Conservation (phyloP, 1,284 basidiomycete genomes). For the Exobasidium rhododendri region DNA sequence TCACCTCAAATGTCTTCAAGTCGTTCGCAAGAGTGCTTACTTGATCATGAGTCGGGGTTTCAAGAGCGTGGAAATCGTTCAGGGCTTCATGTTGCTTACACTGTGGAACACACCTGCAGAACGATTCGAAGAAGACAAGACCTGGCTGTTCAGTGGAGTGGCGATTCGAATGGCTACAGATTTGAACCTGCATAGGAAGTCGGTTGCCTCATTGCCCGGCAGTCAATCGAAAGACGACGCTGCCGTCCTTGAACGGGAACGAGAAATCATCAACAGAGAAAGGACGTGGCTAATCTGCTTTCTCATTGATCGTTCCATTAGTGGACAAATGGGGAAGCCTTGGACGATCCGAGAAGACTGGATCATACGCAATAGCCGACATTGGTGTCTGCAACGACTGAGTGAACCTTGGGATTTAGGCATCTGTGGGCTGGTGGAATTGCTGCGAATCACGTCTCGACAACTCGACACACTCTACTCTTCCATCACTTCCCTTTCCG, state of each 20-base stretch:
- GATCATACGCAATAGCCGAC: slow-evolving; percentile 71
- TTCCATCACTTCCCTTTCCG: slow-evolving; percentile 73
- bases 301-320: slow-evolving; percentile 73
- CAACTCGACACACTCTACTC: slow-evolving; percentile 87
- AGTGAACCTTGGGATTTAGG: slow-evolving; percentile 50
- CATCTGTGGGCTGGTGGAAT: slow-evolving; percentile 39
- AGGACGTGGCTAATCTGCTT: slow-evolving; percentile 91
- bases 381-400: slow-evolving; percentile 61
- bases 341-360: slow-evolving; percentile 80
- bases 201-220: slow-evolving; percentile 60
- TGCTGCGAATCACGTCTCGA: slow-evolving; percentile 61
- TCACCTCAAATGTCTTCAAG: slow-evolving; percentile 72
- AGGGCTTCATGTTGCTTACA: slow-evolving; percentile 55
- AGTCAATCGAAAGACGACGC: slow-evolving; percentile 51
- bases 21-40: slow-evolving; percentile 88
- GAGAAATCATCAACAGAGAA: slow-evolving; percentile 88
- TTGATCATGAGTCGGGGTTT: slow-evolving; percentile 64
- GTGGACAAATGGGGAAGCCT: slow-evolving; percentile 89
- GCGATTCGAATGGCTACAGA: slow-evolving; percentile 85
- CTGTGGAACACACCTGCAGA: slow-evolving; percentile 56
- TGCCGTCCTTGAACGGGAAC: slow-evolving; percentile 62
- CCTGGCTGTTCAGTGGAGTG: slow-evolving; percentile 65
- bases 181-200: slow-evolving; percentile 88
- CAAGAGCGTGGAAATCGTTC: slow-evolving; percentile 78
- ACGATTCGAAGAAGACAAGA: slow-evolving; percentile 88